These are phyloP conservation scores for Ensete glaucum DNA, from an alignment of 176 grass and related monocot species.

Conservation along the genomic window DNA sequence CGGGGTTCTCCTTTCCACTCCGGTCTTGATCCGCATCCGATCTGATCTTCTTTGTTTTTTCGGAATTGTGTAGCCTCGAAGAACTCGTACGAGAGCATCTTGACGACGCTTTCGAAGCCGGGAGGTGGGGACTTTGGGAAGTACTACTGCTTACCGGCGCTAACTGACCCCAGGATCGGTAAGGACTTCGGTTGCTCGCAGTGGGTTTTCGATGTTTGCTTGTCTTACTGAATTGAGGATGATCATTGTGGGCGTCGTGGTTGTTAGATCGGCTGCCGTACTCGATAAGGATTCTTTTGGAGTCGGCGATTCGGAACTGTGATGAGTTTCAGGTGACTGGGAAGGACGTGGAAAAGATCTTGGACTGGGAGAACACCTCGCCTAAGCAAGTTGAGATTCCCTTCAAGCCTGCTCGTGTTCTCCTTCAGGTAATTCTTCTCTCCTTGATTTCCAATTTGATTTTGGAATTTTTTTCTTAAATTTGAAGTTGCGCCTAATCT, in stretches of 20 bases:
- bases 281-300: slow-evolving; percentile 87
- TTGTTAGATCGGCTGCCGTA: slow-evolving; percentile 72
- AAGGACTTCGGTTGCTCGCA: neutral
- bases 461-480: neutral
- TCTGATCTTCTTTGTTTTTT: neutral
- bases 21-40: slow-evolving; percentile 1
- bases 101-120: slow-evolving; percentile 57
- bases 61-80: slow-evolving; percentile 36
- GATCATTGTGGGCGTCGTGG: neutral
- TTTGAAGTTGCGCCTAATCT: neutral
- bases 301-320: slow-evolving; percentile 91
- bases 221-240: neutral
- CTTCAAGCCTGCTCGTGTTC: slow-evolving; percentile 91
- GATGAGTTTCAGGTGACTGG: slow-evolving; percentile 91
- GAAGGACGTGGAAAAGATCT: slow-evolving; percentile 90
- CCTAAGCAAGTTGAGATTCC: slow-evolving; percentile 90
- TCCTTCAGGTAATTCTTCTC: slow-evolving; percentile 55
- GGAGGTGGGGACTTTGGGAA: slow-evolving; percentile 67
- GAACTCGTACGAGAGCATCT: slow-evolving; percentile 76
- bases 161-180: slow-evolving; percentile 81
- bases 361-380: slow-evolving; percentile 84
- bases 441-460: neutral
- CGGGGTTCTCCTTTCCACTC: neutral
- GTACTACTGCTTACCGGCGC: slow-evolving; percentile 85
- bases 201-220: neutral